Evolutionary conservation across 257 asterid genomes (phyloP).

Genomic region (Verbena officinalis): DNA sequence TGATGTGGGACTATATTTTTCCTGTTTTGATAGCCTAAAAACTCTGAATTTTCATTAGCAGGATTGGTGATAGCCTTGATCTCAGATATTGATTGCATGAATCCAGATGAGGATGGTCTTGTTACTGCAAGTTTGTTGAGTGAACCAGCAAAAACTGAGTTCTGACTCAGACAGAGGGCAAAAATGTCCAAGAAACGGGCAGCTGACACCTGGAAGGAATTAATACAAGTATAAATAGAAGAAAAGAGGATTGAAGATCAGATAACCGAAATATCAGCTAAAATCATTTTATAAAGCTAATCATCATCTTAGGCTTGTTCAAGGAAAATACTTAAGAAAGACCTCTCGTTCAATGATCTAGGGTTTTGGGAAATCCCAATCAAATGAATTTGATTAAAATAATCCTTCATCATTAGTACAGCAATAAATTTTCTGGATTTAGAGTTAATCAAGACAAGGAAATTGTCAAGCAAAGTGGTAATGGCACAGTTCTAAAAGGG

Average conservation of each 20-base stretch:
- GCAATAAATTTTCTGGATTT: not conserved
- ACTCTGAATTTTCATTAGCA: slow-evolving; percentile 37
- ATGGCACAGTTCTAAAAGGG: not conserved
- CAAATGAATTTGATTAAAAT: not conserved
- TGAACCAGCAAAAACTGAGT: slow-evolving; percentile 81
- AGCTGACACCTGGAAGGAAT: slow-evolving; percentile 61
- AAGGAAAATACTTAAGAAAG: too few species aligned
- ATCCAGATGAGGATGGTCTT: slow-evolving; percentile 70
- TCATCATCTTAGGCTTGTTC: not conserved
- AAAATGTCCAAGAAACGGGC: slow-evolving; percentile 88
- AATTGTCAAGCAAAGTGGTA: not conserved
- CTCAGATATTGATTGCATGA: slow-evolving; percentile 82
- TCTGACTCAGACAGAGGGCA: slow-evolving; percentile 87
- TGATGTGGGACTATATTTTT: slow-evolving; percentile 35
- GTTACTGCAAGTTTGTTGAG: slow-evolving; percentile 67
- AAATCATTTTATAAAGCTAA: not conserved
- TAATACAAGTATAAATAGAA: slow-evolving; percentile 4
- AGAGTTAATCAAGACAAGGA: not conserved
- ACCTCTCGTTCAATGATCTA: not conserved
- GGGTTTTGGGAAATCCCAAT: not conserved
- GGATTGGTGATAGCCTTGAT: slow-evolving; percentile 51
- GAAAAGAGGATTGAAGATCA: slow-evolving; percentile 7
- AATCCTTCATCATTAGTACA: not conserved
- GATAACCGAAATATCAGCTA: slow-evolving; percentile 12
- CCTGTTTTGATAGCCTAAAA: slow-evolving; percentile 43